A percentile compares a stretch with the other conserved stretches of the same genome.
Conservation (phyloP, 139 green algal genomes). For the Pycnococcus provasolii region DNA sequence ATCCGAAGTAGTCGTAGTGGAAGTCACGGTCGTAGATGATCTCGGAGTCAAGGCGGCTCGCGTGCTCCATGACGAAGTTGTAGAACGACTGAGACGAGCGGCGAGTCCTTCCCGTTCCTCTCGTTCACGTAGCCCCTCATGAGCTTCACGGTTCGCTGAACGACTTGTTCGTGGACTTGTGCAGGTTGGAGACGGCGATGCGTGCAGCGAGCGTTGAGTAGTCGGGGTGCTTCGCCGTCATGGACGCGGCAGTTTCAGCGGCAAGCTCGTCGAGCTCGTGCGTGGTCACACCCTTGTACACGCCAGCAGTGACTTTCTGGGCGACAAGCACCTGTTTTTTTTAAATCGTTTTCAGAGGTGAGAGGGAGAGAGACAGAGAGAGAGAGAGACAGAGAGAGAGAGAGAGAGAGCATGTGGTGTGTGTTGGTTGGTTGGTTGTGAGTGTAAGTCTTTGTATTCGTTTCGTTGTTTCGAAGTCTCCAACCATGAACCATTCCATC, state of each 20-base stretch:
- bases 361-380: too few relatives aligned
- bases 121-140: constrained; percentile 87
- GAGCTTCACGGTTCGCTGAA: constrained; percentile 83
- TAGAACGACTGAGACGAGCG: constrained; percentile 85
- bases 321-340: constrained; percentile 84
- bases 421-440: too few relatives aligned
- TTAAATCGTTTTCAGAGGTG: too few relatives aligned
- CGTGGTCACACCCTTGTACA: constrained; percentile 95
- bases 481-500: too few relatives aligned
- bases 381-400: too few relatives aligned
- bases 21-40: constrained; percentile 99
- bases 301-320: constrained; percentile 88
- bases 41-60: constrained; percentile 75
- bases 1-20: constrained; percentile 99
- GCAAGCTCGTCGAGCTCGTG: constrained; percentile 94
- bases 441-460: too few relatives aligned
- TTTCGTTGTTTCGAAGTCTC: too few relatives aligned
- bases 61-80: constrained; percentile 79
- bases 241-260: constrained; percentile 92
- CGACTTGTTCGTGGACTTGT: constrained; percentile 98
- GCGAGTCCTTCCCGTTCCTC: constrained; percentile 66
- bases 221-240: constrained; percentile 94
- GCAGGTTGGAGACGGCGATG: constrained; percentile 97
- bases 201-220: constrained; percentile 94
- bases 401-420: too few relatives aligned